A percentile compares a stretch with the other conserved stretches of the same genome.
Evolutionary conservation across 73 alveolate species (phyloP).

Genomic region (Paramecium octaurelia): DNA sequence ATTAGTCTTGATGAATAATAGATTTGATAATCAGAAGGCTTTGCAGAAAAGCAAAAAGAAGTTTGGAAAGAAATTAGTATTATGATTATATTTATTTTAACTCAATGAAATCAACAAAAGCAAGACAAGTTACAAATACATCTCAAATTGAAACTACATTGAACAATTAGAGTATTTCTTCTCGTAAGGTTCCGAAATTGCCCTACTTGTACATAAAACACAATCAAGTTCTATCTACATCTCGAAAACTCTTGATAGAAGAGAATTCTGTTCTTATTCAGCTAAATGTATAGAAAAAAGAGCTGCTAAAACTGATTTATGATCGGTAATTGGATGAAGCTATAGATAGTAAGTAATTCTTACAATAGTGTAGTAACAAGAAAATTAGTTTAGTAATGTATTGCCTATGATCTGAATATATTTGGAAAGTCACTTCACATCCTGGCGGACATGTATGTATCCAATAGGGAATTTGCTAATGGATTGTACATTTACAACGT

Average conservation of each 20-base stretch:
- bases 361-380: neutral
- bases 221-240: neutral
- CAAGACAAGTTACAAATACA: neutral
- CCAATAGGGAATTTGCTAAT: slow-evolving; percentile 12
- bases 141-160: slow-evolving; percentile 36
- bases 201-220: neutral
- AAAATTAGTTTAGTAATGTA: neutral
- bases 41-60: neutral
- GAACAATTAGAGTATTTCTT: neutral
- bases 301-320: neutral
- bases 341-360: neutral
- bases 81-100: neutral
- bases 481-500: neutral
- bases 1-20: neutral
- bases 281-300: neutral
- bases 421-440: neutral
- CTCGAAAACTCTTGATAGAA: neutral
- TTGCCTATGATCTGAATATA: neutral
- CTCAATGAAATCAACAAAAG: slow-evolving; percentile 2
- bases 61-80: slow-evolving; percentile 38
- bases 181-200: neutral
- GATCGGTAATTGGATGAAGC: slow-evolving; percentile 10
- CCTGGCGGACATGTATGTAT: neutral
- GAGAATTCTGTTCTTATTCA: neutral
- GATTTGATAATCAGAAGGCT: neutral